Conservation (phyloP, 495 filamentous ascomycete species). For the Podospora sp. region DNA sequence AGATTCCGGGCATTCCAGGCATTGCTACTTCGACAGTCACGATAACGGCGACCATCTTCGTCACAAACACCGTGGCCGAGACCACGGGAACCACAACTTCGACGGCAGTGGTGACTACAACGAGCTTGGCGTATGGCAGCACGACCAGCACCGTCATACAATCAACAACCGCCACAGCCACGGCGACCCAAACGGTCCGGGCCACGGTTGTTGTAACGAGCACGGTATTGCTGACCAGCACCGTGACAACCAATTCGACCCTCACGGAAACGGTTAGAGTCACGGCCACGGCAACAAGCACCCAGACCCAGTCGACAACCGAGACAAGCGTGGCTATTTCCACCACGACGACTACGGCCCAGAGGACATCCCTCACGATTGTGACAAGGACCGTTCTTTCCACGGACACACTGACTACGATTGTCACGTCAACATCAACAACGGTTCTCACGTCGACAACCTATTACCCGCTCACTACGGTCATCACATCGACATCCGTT, state of each 20-base stretch:
- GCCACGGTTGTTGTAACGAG: constrained; percentile 23
- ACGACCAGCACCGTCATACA: constrained; percentile 20
- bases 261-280: not conserved
- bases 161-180: constrained; percentile 11
- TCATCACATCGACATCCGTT: not conserved
- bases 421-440: not conserved
- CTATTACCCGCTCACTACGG: not conserved
- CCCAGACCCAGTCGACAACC: not conserved
- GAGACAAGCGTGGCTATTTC: constrained; percentile 17
- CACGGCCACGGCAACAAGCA: not conserved
- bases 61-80: constrained; percentile 13
- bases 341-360: constrained; percentile 9
- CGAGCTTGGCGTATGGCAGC: constrained; percentile 16
- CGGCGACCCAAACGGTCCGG: constrained; percentile 14
- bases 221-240: constrained; percentile 22
- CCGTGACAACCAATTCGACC: constrained; percentile 15
- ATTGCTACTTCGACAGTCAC: constrained; percentile 6
- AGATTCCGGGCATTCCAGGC: not conserved
- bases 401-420: constrained; percentile 20
- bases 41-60: constrained; percentile 27
- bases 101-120: constrained; percentile 17
- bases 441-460: not conserved
- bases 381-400: constrained; percentile 19
- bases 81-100: constrained; percentile 21
- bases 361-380: constrained; percentile 15